Evolutionary conservation across 2,329 filamentous ascomycete species (phyloP).

Genomic region (Aspergillus proliferans): DNA sequence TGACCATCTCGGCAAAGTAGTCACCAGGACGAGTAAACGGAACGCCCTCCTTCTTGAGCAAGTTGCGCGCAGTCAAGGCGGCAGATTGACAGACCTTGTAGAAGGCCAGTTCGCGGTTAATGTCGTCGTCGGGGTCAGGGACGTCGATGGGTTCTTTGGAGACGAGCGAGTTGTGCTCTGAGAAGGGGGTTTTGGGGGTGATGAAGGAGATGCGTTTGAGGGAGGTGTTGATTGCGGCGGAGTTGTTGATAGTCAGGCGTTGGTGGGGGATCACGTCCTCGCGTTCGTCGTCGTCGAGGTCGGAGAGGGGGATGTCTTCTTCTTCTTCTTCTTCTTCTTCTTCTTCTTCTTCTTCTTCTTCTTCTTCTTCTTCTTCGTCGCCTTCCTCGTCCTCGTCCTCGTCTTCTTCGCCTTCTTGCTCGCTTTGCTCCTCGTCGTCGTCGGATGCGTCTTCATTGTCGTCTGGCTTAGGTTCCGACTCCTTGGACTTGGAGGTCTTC

Average conservation of each 20-base stretch:
- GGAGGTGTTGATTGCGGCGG: slow-evolving; percentile 71
- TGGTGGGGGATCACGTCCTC: slow-evolving; percentile 86
- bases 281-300: slow-evolving; percentile 73
- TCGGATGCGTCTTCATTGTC: slow-evolving; percentile 34
- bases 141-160: slow-evolving; percentile 65
- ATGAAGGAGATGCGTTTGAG: slow-evolving; percentile 59
- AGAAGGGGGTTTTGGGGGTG: slow-evolving; percentile 66
- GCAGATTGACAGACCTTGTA: slow-evolving; percentile 83
- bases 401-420: slow-evolving; percentile 23
- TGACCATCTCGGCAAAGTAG: slow-evolving; percentile 99
- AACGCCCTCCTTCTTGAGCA: slow-evolving; percentile 73
- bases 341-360: slow-evolving; percentile 41
- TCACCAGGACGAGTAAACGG: slow-evolving; percentile 84
- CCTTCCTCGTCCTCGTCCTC: slow-evolving; percentile 31
- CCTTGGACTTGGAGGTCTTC: slow-evolving; percentile 10
- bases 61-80: slow-evolving; percentile 63
- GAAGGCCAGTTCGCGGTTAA: slow-evolving; percentile 86
- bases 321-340: slow-evolving; percentile 68
- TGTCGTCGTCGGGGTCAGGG: slow-evolving; percentile 80
- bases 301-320: slow-evolving; percentile 83
- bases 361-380: slow-evolving; percentile 23
- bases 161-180: slow-evolving; percentile 71
- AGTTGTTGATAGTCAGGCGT: slow-evolving; percentile 96
- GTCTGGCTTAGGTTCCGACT: slow-evolving; percentile 25
- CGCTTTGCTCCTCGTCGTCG: slow-evolving; percentile 21